Evolutionary conservation across 495 filamentous ascomycete genomes (phyloP), one percentile per base, ranked within the genome.

Genomic region (Penicillium pancosmium): DNA sequence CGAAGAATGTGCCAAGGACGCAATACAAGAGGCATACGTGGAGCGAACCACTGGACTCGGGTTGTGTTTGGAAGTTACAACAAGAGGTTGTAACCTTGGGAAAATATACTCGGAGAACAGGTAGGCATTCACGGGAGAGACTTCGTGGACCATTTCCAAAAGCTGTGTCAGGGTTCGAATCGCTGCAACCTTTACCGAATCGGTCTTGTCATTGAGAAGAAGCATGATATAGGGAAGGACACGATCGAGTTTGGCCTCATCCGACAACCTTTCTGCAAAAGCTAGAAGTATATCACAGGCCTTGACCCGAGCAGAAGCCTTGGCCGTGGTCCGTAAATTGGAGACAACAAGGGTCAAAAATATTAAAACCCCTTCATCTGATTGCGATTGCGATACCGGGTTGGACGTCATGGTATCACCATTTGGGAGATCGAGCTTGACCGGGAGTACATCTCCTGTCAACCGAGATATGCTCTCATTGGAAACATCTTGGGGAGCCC

Each of bases 161-260:
- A 98, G 80, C 65, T 97, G 93, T 2, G 93, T 91, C 64, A 98
- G 78, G 8, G 91, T 87, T 43, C 93, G 85, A 44, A 98, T 82
- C 15, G 93, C 92, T 27, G 91, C 86, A 23, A 95, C 82, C 59
- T 90, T 91, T 23, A 98, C 93, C 50, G 88, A 78, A 62, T 96
- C 90, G 12, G 84, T 83, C 52, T 87, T 82, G 70, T 99, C 95
- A 61, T 86, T 87, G 18, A 98, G 73, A 27, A 97, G 69, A 25
- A 84, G 78, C 71, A 96, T 88, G 21, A 97, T 74, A 63, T 97
- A 96, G 8, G 95, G 95, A 34, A 99, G 80, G 25, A 97, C 87
- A 40, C 95, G 87, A 72, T 99, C 95, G 53, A 99, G 80, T 67
- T 98, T 99, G 11, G 93, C 93, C 67, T 99, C 95, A 69, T 99